These are phyloP conservation scores for Lichtheimia hyalospora DNA, from an alignment of 371 early-diverging fungal species.

Conservation along the genomic window DNA sequence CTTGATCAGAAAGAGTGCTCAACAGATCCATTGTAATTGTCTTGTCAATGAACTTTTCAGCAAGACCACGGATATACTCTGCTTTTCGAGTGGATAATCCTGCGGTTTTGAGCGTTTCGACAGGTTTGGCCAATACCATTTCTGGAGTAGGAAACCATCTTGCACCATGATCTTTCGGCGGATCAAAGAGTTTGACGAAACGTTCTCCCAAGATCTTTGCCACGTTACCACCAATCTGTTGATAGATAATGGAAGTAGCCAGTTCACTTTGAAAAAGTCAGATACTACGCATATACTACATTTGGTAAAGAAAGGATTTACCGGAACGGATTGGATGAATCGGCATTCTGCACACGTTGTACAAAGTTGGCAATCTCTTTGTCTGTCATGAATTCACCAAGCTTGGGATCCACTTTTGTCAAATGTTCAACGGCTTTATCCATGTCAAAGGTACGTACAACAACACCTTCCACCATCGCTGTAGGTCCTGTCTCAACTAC, in stretches of 20 bases:
- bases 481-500: not conserved
- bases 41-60: constrained; percentile 45
- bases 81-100: constrained; percentile 52
- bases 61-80: constrained; percentile 46
- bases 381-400: constrained; percentile 1
- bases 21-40: constrained; percentile 36
- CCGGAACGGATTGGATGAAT: constrained; percentile 11
- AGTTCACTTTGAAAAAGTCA: constrained; percentile 20
- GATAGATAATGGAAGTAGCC: constrained; percentile 48
- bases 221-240: constrained; percentile 56
- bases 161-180: constrained; percentile 6
- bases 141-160: constrained; percentile 48
- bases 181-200: constrained; percentile 41
- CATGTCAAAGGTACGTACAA: constrained; percentile 3
- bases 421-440: constrained; percentile 5
- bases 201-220: constrained; percentile 40
- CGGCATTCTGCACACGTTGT: constrained; percentile 4
- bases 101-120: constrained; percentile 32
- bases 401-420: constrained; percentile 1
- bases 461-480: not conserved
- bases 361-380: constrained; percentile 2
- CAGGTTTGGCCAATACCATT: constrained; percentile 24
- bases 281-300: no score
- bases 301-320: not conserved
- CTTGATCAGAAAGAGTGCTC: constrained; percentile 39